Base-by-base conservation (phyloP, 108 stramenopile species). In the Chaetoceros muelleri region DNA sequence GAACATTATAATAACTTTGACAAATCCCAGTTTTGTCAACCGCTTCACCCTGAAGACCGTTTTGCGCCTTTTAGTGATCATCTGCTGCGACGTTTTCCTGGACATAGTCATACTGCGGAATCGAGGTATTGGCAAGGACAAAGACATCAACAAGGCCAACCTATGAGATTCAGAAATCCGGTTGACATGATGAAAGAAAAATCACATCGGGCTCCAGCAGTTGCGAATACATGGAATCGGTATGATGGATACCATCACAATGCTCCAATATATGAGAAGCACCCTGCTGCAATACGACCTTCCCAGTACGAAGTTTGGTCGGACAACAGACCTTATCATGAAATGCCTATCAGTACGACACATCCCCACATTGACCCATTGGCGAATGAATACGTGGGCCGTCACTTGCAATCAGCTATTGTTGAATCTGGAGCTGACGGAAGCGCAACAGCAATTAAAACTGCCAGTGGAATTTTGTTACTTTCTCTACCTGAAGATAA, bases 401-500 rank as follows among this genome's bases (percentile, higher is more conserved):
- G 34, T 13, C 34, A 40, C 13, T 40, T 40, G 34, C 34, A 40
- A 13, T 40, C 34, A 10, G 34, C 34, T 10, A 10, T 40, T 10
- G 13, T 40, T 40, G 34, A 40, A 13, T 10, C 8, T 10, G 34
- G 13, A 10, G 34, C 34, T 40, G 34, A 40, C 8, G 34, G 34
- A 10, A 40, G 5, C 13, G 34, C 34, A 40, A 40, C 34, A 5
- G 5, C 34, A 40, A 40, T 40, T 5, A 40, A 13, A 40, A 40
- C 34, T 40, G 34, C 34, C 8, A 40, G 34, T 40, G 34, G 34
- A 20, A 16, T 75, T 19, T 45, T 76, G 19, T 76, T 89, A 31
- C 74, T 93, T 19, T 80, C 91, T 23, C 77, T 84, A 54, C 79
- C 83, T 1, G 78, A 87, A n/a, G 91, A 93, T 57, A 61, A 83